Percentiles rank a stretch among this genome's conserved stretches.
Evolutionary conservation across 73 alveolate species (phyloP).

Genomic region (Stentor coeruleus): DNA sequence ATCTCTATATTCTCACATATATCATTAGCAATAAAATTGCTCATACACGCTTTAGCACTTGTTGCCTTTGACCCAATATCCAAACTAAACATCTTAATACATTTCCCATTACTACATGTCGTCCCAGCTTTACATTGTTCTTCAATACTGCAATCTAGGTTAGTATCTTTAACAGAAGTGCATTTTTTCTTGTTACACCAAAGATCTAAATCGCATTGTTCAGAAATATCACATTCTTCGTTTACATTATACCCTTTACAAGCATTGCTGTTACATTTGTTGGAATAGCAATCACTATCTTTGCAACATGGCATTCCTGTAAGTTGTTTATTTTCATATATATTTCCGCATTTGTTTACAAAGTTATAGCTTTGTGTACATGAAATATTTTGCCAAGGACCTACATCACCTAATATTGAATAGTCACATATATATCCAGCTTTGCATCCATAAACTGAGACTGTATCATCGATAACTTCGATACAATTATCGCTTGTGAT

Average conservation of each 20-base stretch:
- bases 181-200: not conserved
- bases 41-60: not conserved
- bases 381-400: not conserved
- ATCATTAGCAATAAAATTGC: not conserved
- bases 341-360: not conserved
- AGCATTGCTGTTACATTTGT: not conserved
- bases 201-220: not conserved
- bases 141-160: not conserved
- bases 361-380: not conserved
- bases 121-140: not conserved
- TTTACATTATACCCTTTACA: not conserved
- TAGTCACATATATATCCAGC: not conserved
- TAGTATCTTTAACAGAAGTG: not conserved
- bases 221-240: not conserved
- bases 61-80: not conserved
- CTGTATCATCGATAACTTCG: not conserved
- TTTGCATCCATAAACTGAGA: not conserved
- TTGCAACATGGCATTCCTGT: not conserved
- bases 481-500: not conserved
- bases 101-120: not conserved
- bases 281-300: not conserved
- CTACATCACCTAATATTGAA: not conserved
- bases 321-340: no score
- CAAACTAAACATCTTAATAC: not conserved
- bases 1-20: conserved; percentile 1